A percentile compares a stretch with the other conserved stretches of the same genome.
These are phyloP conservation scores for Sordaria brevicollis DNA, from an alignment of 495 filamentous ascomycete genomes.

Conservation along the genomic window DNA sequence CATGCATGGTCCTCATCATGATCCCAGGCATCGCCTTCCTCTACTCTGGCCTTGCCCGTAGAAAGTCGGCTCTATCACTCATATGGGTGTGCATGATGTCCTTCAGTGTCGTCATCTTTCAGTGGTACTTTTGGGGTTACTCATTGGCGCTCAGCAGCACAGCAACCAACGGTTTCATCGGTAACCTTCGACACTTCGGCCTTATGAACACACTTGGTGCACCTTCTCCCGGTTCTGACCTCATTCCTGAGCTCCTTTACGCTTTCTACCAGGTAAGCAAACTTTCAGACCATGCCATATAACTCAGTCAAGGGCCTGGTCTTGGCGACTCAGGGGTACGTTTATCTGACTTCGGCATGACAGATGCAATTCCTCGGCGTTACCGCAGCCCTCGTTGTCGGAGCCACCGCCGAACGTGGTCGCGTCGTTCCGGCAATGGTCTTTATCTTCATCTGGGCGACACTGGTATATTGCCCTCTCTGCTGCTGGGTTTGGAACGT, in stretches of 20 bases:
- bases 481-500: conserved; percentile 93
- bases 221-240: conserved; percentile 70
- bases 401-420: conserved; percentile 86
- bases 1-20: conserved; percentile 96
- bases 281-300: neutral
- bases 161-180: conserved; percentile 76
- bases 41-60: conserved; percentile 94
- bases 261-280: conserved; percentile 67
- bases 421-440: conserved; percentile 92
- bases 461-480: conserved; percentile 91
- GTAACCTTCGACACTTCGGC: conserved; percentile 77
- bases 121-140: conserved; percentile 99
- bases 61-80: conserved; percentile 89
- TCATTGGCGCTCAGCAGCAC: conserved; percentile 80
- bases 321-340: neutral
- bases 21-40: conserved; percentile 93
- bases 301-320: neutral
- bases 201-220: conserved; percentile 66
- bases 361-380: conserved; percentile 95
- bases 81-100: conserved; percentile 94
- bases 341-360: conserved; percentile 2
- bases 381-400: conserved; percentile 87
- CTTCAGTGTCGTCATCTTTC: conserved; percentile 79
- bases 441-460: conserved; percentile 93
- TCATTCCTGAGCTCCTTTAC: conserved; percentile 84